Evolutionary conservation across 345 rosid genomes (phyloP).

Genomic region (Kernera saxatilis): DNA sequence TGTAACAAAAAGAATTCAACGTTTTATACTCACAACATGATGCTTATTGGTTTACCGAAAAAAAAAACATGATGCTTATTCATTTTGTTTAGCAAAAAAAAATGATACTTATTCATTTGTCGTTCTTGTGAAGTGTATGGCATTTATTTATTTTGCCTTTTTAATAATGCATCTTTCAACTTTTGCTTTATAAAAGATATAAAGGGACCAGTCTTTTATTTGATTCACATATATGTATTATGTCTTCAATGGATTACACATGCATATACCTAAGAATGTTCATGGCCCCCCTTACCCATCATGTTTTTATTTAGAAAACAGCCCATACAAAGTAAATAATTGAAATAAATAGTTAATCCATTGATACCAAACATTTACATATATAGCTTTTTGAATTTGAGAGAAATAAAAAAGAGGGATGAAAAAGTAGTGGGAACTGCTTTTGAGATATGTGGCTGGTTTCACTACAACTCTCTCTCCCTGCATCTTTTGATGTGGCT

Average conservation of each 20-base stretch:
- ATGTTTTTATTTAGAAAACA: constrained; percentile 29
- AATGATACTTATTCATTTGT: constrained; percentile 23
- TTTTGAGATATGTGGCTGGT: constrained; percentile 56
- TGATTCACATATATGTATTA: neutral
- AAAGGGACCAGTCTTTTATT: constrained; percentile 25
- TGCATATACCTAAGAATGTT: constrained; percentile 30
- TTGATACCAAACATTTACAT: neutral
- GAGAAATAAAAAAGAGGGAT: neutral
- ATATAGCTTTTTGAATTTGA: neutral
- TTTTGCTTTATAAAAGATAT: constrained; percentile 25
- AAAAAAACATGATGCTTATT: constrained; percentile 17
- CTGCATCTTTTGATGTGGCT: constrained; percentile 52
- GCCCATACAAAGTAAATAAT: constrained; percentile 28
- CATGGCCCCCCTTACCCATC: constrained; percentile 24
- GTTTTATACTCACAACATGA: neutral
- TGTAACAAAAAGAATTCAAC: neutral
- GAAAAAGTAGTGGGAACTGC: constrained; percentile 48
- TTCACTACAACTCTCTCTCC: constrained; percentile 22
- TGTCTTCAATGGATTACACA: constrained; percentile 29
- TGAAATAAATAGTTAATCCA: constrained; percentile 18
- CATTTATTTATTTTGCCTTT: constrained; percentile 11
- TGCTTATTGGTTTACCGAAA: too few species aligned
- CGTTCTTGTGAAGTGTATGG: constrained; percentile 21
- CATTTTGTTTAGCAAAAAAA: too few species aligned
- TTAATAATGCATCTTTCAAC: constrained; percentile 6